Percentiles rank a stretch among this genome's conserved stretches.
These are phyloP conservation scores for Gleditsia sinensis DNA, from an alignment of 306 rosid genomes.

Conservation along the genomic window DNA sequence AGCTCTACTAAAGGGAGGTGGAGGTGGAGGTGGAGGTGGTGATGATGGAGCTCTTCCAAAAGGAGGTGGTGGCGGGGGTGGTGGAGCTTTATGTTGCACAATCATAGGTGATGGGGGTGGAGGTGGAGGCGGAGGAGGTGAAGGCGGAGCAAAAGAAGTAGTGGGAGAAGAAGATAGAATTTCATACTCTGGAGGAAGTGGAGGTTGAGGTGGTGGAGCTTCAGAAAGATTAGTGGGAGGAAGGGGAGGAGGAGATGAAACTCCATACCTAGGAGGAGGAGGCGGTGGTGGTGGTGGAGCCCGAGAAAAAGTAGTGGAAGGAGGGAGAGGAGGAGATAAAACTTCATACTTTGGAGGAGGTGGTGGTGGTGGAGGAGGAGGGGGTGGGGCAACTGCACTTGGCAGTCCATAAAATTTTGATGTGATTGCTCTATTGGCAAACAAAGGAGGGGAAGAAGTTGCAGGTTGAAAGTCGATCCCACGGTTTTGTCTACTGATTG, in stretches of 20 bases:
- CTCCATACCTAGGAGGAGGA: conserved; percentile 18
- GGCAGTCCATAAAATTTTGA: conserved; percentile 29
- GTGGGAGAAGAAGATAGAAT: background rate
- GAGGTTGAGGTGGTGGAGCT: conserved; percentile 15
- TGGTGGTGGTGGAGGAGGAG: background rate
- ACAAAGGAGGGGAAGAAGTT: conserved; percentile 35
- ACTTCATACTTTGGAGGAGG: conserved; percentile 24
- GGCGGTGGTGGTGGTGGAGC: too few relatives aligned
- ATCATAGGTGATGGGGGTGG: too few relatives aligned
- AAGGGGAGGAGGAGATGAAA: conserved; percentile 3
- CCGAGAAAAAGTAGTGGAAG: background rate
- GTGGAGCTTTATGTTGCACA: too few relatives aligned
- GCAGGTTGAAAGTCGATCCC: conserved; percentile 10
- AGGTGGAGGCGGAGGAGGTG: background rate
- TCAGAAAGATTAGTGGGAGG: too few relatives aligned
- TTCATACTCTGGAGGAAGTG: conserved; percentile 19
- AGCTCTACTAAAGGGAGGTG: conserved; percentile 23
- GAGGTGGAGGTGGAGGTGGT: background rate
- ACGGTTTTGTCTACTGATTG: conserved; percentile 16
- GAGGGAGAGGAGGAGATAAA: background rate
- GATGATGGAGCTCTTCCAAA: background rate
- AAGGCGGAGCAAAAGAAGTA: conserved; percentile 7
- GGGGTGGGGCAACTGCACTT: conserved; percentile 15
- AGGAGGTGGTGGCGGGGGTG: background rate
- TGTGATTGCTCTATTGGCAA: conserved; percentile 27